Evolutionary conservation across 2,329 filamentous ascomycete genomes (phyloP), one percentile per base, ranked within the genome.

Genomic region (Pyrenochaeta sp.): DNA sequence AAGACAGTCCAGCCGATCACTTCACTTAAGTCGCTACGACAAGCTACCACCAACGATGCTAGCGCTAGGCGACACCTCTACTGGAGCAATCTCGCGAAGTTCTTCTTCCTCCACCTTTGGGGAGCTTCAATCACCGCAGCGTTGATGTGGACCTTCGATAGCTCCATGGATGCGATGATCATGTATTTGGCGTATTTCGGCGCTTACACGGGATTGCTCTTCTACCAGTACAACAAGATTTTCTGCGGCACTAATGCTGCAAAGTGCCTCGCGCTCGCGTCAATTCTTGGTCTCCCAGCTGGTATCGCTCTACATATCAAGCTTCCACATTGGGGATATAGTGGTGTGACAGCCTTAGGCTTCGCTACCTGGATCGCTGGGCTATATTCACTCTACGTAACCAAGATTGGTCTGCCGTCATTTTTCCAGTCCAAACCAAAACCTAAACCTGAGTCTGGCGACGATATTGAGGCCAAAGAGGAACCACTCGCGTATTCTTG

Each of bases 121-220:
- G 80, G 80, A 56, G 69, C 84, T 42, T 79, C 81, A 1, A 51
- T 84, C 13, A 79, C 81, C 5, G 73, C 81, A 5, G 77, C 77
- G 30, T 72, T 85, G 24, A 74, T 85, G 22, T 85, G 82, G 82
- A 76, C 77, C 4, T 84, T 85, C 64, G 77, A 83, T 47, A 67
- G 64, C 24, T 71, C 74, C 3, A 10, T 70, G 12, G 63, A 77
- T 47, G 80, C 79, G 3, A 77, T 80, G 58, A 77, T 80, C 56
- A 81, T 84, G 72, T 86, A 83, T 67, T 73, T 82, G 24, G 65
- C 78, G 3, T 84, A 84, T 48, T 75, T 83, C 8, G 65, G 76
- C n/a, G 76, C 82, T 9, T 84, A 84, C 62, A 82, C 81, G n/a
- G 84, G 83, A 7, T 68, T 85, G 19, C 74, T 85, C 10, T 82